Base-by-base conservation (phyloP, 2,329 filamentous ascomycete species). In the Pseudocercospora fuligena region DNA sequence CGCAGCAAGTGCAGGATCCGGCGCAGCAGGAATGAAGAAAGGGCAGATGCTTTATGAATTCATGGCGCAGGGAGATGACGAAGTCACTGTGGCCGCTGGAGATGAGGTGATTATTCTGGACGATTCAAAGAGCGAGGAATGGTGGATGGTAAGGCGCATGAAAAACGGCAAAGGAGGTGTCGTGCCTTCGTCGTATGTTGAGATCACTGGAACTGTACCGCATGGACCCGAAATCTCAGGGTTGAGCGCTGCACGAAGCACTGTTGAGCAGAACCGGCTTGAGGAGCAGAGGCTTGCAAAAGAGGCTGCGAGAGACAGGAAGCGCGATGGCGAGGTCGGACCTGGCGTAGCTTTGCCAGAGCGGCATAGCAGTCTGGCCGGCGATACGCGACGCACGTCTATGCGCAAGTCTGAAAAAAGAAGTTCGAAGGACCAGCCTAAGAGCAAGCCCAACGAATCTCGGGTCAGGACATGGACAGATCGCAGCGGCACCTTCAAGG, bases 91-190 rank as follows among this genome's bases (percentile, higher is more conserved):
- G 56, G 89, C 88, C 27, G 87, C 91, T 23, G 95, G 91, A 47
- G 95, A 99, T 76, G 94, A 99, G 76, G 94, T 99, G 47, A 83
- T 97, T 51, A 84, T 99, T 62, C 79, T 98, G 64, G 94, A 99
- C 76, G 93, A 97, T 75, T 88, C 85, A 36, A 95, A 94, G 80
- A 97, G 94, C 69, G 93, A 97, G 66, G 95, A 99, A 77, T 99
- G 95, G 95, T 98, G 95, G 94, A 93, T 95, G 83, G 93, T 99
- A 40, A 88, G 92, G 66, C 88, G 94, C 40, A 76, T 97, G 69
- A 96, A 93, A 82, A 98, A 93, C 77, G 93, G 93, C 73, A 95
- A 93, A 77, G 93, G 97, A 81, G 95, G 95, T 46, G 95, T 99
- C 27, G 94, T 99, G 8, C 95, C 95, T 14, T 95, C 93, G 83